Base-by-base conservation (phyloP, 805 yeast genomes). In the Pichia manshurica region DNA sequence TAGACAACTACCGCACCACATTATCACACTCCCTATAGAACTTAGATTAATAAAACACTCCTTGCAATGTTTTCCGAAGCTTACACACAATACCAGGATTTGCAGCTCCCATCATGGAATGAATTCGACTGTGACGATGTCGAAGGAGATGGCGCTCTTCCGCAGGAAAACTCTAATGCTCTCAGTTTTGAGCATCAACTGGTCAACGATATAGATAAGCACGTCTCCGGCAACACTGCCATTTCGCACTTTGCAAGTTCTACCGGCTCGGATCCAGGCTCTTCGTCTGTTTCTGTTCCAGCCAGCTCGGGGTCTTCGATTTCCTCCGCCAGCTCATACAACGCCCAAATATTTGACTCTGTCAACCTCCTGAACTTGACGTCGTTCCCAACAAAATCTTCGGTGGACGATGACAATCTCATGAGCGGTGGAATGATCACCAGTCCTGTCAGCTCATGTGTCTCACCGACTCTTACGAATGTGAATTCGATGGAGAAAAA, bases 381-480 rank as follows among this genome's bases (percentile, higher is more conserved):
- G n/a, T 9, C 40, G 5, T 37, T 37, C 16, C 29, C 29, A 25
- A 8, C 40, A 21, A 37, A 37, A 21, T 8, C 36, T 6, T 33
- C 36, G 8, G 16, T 33, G 17, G 36, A 17, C 12, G 36, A 33
- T n/a, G 20, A n/a, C 8, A 15, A n/a, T 33, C 6, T 33, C 20
- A 8, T 9, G 8, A 33, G 16, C 6, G 12, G 36, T 9, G 36
- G 36, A 6, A 15, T n/a, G 12, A 7, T 25, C 6, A 31, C 31
- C 23, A 43, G 47, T 35, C 46, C 50, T 2, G 17, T 31, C 10
- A 43, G 47, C 21, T 47, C 50, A 10, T 43, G 47, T 16, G 47
- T 47, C n/a, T 47, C 50, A 16, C 50, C 47, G 35, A 38, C 35
- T 4, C 12, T 47, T 3, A 20, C 41, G 15, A 37, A 23, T 15